Percentiles rank a stretch among this genome's conserved stretches.
phyloP scores from a whole-genome alignment of 805 yeast species.

The Naumovozyma castellii region DNA sequence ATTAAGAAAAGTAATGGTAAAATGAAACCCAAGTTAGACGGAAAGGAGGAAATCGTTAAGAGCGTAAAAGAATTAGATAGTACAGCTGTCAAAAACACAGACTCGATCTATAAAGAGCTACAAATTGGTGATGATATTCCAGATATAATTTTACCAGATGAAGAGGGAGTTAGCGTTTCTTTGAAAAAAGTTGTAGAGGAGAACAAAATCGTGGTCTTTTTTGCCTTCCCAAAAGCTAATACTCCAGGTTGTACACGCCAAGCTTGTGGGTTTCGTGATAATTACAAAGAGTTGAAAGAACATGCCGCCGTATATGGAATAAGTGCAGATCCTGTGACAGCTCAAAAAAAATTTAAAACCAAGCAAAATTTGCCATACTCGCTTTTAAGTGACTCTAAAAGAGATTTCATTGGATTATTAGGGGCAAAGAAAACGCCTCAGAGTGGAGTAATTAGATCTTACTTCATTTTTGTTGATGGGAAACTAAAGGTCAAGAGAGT shows the following conservation, averaged over 20 bases:
- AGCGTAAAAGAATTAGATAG: not conserved
- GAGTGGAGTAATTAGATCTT: conserved; percentile 74
- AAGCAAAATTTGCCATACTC: conserved; percentile 69
- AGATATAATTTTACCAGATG: conserved; percentile 51
- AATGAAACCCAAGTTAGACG: not conserved
- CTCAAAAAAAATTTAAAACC: conserved; percentile 66
- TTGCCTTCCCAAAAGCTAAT: conserved; percentile 84
- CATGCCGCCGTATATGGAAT: conserved; percentile 61
- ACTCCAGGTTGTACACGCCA: conserved; percentile 97
- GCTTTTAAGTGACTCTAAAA: conserved; percentile 67
- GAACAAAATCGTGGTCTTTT: conserved; percentile 42
- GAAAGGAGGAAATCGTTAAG: not conserved
- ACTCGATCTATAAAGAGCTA: conserved; percentile 12
- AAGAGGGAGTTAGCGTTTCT: conserved; percentile 56
- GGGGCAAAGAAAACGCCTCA: conserved; percentile 78
- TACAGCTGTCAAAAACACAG: not conserved
- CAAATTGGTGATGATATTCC: conserved; percentile 61
- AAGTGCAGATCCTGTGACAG: conserved; percentile 69
- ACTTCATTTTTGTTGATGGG: conserved; percentile 82
- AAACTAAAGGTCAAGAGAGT: conserved; percentile 38
- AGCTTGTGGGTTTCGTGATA: conserved; percentile 78
- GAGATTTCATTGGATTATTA: conserved; percentile 55
- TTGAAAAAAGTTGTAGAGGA: conserved; percentile 34
- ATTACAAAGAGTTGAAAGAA: conserved; percentile 34
- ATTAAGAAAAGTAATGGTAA: not conserved